These are phyloP conservation scores for Phytophthora capsici DNA, from an alignment of 352 stramenopile genomes.

Conservation along the genomic window DNA sequence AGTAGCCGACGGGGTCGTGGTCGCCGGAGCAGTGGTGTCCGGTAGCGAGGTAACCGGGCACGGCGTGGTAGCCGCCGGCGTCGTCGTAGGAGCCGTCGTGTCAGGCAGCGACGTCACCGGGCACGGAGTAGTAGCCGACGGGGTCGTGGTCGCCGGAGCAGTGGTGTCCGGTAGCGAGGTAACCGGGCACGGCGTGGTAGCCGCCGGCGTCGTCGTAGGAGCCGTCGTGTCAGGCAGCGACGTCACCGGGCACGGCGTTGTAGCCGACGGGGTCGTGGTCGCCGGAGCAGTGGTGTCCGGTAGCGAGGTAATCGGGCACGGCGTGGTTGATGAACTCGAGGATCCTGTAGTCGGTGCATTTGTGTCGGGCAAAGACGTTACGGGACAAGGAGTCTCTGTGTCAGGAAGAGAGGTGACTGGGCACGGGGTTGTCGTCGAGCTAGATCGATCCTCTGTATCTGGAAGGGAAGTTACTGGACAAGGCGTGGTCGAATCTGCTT, in stretches of 20 bases:
- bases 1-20: neutral
- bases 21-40: neutral
- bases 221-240: slow-evolving; percentile 13
- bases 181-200: slow-evolving; percentile 14
- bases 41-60: neutral
- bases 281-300: too few relatives aligned
- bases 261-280: neutral
- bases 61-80: neutral
- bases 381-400: slow-evolving; percentile 4
- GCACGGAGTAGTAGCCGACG: slow-evolving; percentile 2
- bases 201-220: neutral
- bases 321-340: too few relatives aligned
- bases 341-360: neutral
- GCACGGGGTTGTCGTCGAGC: neutral
- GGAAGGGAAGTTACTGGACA: slow-evolving; percentile 16
- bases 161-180: slow-evolving; percentile 21
- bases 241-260: slow-evolving; percentile 16
- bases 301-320: neutral
- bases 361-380: slow-evolving; percentile 9
- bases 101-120: slow-evolving; percentile 15
- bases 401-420: slow-evolving; percentile 14
- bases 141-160: neutral
- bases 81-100: neutral
- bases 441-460: neutral
- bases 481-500: slow-evolving; percentile 2